Evolutionary conservation across 192 early-diverging fungal species (phyloP).

Genomic region (Chytriomyces hyalinus): DNA sequence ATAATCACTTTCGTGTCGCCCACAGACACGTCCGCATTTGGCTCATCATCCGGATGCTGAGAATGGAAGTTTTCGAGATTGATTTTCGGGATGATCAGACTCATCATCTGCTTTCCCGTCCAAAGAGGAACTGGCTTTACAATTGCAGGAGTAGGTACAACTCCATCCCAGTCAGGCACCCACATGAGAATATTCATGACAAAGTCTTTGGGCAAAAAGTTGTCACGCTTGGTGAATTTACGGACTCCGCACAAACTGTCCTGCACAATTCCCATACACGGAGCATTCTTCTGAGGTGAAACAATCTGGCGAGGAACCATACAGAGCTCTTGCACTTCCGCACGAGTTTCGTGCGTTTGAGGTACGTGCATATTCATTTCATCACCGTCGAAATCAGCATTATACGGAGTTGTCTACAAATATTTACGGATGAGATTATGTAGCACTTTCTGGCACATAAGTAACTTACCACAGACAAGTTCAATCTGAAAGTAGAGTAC

Average conservation of each 20-base stretch:
- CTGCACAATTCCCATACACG: slow-evolving; percentile 99
- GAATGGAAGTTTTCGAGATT: slow-evolving; percentile 82
- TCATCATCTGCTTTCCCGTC: slow-evolving; percentile 97
- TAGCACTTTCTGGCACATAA: not conserved
- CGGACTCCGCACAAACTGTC: slow-evolving; percentile 95
- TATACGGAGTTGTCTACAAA: slow-evolving; percentile 86
- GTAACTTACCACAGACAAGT: slow-evolving; percentile 77
- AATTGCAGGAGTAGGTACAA: slow-evolving; percentile 89
- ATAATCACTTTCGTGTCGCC: slow-evolving; percentile 92
- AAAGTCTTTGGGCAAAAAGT: slow-evolving; percentile 81
- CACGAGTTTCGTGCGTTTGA: slow-evolving; percentile 93
- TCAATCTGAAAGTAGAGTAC: slow-evolving; percentile 97
- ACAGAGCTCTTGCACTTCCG: slow-evolving; percentile 94
- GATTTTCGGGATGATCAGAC: slow-evolving; percentile 91
- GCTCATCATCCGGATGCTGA: slow-evolving; percentile 71
- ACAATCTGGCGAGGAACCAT: slow-evolving; percentile 98
- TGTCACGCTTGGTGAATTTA: slow-evolving; percentile 95
- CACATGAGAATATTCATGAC: slow-evolving; percentile 97
- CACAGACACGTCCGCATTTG: slow-evolving; percentile 72
- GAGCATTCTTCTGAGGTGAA: slow-evolving; percentile 95
- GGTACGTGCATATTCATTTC: slow-evolving; percentile 99
- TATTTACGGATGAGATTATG: not conserved
- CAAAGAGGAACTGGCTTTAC: slow-evolving; percentile 95
- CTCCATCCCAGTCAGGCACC: slow-evolving; percentile 96
- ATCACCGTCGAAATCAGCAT: slow-evolving; percentile 99